Conservation (phyloP, 2,329 filamentous ascomycete genomes). For the Dactylonectria estremocensis region DNA sequence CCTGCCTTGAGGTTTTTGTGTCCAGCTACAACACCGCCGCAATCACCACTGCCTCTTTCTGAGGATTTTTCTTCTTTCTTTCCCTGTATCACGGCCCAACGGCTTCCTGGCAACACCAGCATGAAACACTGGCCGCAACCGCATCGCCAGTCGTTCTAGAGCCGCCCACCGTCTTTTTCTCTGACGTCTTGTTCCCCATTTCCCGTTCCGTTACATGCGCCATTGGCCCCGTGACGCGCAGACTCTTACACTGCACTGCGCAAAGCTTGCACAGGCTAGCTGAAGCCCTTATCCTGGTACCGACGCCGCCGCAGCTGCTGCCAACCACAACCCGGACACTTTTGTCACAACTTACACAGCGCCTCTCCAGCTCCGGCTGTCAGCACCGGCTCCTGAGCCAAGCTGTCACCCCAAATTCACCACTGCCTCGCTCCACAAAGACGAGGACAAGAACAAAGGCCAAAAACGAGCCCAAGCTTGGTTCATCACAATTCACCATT, state of each 20-base stretch:
- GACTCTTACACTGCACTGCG: slow-evolving; percentile 30
- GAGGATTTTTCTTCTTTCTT: slow-evolving; percentile 25
- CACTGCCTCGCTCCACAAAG: slow-evolving; percentile 39
- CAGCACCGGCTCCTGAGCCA: slow-evolving; percentile 44
- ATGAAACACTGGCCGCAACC: slow-evolving; percentile 41
- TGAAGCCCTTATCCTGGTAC: slow-evolving; percentile 32
- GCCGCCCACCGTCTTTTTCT: slow-evolving; percentile 44
- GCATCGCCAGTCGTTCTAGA: slow-evolving; percentile 35
- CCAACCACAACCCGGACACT: slow-evolving; percentile 31
- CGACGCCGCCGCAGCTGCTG: slow-evolving; percentile 21
- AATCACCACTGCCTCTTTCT: slow-evolving; percentile 31
- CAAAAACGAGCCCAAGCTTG: not conserved
- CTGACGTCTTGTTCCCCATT: slow-evolving; percentile 34
- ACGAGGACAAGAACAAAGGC: slow-evolving; percentile 14
- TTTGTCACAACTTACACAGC: slow-evolving; percentile 50
- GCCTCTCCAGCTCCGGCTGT: slow-evolving; percentile 35
- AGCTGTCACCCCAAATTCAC: slow-evolving; percentile 38
- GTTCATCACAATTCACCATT: not conserved
- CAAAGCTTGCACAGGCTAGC: slow-evolving; percentile 24
- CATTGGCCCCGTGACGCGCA: slow-evolving; percentile 43
- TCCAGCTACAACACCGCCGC: slow-evolving; percentile 28
- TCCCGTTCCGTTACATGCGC: slow-evolving; percentile 35
- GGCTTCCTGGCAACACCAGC: slow-evolving; percentile 37
- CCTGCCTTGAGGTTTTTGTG: slow-evolving; percentile 14
- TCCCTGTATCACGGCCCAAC: slow-evolving; percentile 39